These are phyloP conservation scores for Porcisia hertigi DNA, from an alignment of 208 protist species.

Conservation along the genomic window DNA sequence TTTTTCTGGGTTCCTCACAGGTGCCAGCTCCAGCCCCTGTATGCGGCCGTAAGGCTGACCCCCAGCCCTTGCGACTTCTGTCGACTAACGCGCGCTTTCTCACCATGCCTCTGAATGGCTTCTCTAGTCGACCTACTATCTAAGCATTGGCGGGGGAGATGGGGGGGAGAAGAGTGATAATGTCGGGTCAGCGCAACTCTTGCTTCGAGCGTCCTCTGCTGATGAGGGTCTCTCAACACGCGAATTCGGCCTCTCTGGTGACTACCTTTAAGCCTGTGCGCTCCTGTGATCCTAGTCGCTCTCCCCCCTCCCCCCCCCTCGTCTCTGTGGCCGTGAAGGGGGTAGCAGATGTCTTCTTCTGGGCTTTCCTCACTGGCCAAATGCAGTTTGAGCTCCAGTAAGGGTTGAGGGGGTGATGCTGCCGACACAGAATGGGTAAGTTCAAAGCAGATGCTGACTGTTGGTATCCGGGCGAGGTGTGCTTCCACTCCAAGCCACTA, in stretches of 20 bases:
- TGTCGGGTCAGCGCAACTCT: no score
- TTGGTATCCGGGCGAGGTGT: constrained; percentile 11
- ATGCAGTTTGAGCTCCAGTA: not conserved
- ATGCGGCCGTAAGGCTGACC: no score
- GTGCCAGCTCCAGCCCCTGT: not conserved
- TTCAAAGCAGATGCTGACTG: constrained; percentile 40
- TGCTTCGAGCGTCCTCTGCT: no score
- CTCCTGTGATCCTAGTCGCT: no score
- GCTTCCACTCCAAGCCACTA: constrained; percentile 36
- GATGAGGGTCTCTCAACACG: no score
- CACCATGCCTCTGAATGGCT: no score
- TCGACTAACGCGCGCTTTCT: no score
- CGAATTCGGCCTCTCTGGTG: no score
- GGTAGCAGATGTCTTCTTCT: constrained; percentile 8
- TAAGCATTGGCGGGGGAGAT: no score
- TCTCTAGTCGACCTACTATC: no score
- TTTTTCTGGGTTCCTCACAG: not conserved
- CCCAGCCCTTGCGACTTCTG: no score
- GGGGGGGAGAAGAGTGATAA: no score
- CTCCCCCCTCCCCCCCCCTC: not conserved
- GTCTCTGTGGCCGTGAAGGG: not conserved
- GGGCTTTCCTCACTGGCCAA: not conserved
- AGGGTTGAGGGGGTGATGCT: not conserved
- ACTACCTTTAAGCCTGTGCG: not conserved
- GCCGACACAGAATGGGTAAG: constrained; percentile 12